A percentile compares a stretch with the other conserved stretches of the same genome.
These are phyloP conservation scores for Pseudomonodictys pantanalensis DNA, from an alignment of 495 filamentous ascomycete genomes.

Conservation along the genomic window DNA sequence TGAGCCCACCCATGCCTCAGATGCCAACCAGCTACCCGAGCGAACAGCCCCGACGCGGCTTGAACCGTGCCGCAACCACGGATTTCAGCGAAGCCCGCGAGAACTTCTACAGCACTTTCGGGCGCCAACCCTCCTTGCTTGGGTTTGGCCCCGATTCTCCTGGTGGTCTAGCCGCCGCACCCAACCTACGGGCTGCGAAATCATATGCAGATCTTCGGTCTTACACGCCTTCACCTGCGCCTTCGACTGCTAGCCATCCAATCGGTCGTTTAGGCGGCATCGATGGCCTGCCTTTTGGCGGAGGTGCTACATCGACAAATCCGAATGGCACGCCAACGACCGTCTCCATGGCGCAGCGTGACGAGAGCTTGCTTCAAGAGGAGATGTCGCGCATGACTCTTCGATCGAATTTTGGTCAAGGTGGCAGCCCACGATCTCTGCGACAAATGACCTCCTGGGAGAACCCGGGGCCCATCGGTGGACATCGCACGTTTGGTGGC, in stretches of 20 bases:
- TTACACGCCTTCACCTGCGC: slow-evolving; percentile 89
- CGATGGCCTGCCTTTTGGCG: slow-evolving; percentile 31
- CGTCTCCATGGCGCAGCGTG: slow-evolving; percentile 60
- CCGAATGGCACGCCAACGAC: slow-evolving; percentile 76
- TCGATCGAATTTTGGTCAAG: slow-evolving; percentile 58
- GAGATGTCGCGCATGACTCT: slow-evolving; percentile 64
- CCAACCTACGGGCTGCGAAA: slow-evolving; percentile 90
- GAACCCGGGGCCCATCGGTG: slow-evolving; percentile 77
- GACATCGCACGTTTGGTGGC: slow-evolving; percentile 68
- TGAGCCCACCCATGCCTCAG: slow-evolving; percentile 66
- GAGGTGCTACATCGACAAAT: slow-evolving; percentile 56
- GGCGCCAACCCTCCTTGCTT: slow-evolving; percentile 70
- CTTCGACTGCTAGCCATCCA: slow-evolving; percentile 86
- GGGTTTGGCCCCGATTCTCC: slow-evolving; percentile 85
- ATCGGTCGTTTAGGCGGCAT: slow-evolving; percentile 39
- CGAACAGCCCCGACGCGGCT: slow-evolving; percentile 71
- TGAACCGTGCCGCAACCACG: slow-evolving; percentile 95
- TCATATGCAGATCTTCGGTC: slow-evolving; percentile 94
- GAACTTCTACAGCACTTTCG: slow-evolving; percentile 68
- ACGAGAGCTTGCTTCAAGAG: slow-evolving; percentile 66
- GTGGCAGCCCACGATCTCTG: slow-evolving; percentile 58
- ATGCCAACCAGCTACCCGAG: slow-evolving; percentile 59
- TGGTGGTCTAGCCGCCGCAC: slow-evolving; percentile 55
- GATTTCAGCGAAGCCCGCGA: slow-evolving; percentile 91
- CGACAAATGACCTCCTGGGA: slow-evolving; percentile 67